Base-by-base conservation (phyloP, 345 rosid species). In the Theobroma cacao region DNA sequence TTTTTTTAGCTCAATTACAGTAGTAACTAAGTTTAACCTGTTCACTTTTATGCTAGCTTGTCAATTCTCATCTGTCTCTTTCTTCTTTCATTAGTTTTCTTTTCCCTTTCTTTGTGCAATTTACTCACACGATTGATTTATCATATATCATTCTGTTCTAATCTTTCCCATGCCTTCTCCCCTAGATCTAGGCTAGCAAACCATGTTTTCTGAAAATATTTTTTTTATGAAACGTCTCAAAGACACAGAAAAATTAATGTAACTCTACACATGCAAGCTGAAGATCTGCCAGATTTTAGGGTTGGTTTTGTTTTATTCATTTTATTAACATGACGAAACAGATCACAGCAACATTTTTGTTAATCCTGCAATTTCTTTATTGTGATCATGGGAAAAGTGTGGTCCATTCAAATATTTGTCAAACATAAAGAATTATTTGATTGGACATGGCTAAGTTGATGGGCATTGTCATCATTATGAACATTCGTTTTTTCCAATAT, bases 401-500 rank as follows among this genome's bases (percentile, higher is more conserved):
- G 76, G 50, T 73, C 76, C 76, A 73, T 33, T 24, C 76, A 22
- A 36, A 22, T 56, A 22, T 73, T 73, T 73, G 15, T 50, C 31
- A 24, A 52, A 30, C 41, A 28, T 20, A 55, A 73, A 55, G 65
- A 56, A 73, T 38, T 73, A 56, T 73, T 73, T 38, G 65, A 73
- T 73, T 73, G 76, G 76, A 73, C 76, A 56, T 34, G 55, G 76
- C 34, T 53, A 22, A 55, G 53, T n/a, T 45, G 63, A 53, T 52
- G 52, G 75, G 22, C 50, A 56, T 22, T 55, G 64, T 73, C 22
- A 73, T 73, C 76, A 36, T 73, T 56, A 38, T 53, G 22, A 15
- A 73, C 76, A 55, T 73, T 55, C 48, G n/a, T 36, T 55, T 55
- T 72, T n/a, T 36, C 76, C 76, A 73, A 73, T 17, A 14, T 38